A percentile compares a stretch with the other conserved stretches of the same genome.
These are phyloP conservation scores for Helminthosporium solani DNA, from an alignment of 2,329 filamentous ascomycete genomes.

Conservation along the genomic window DNA sequence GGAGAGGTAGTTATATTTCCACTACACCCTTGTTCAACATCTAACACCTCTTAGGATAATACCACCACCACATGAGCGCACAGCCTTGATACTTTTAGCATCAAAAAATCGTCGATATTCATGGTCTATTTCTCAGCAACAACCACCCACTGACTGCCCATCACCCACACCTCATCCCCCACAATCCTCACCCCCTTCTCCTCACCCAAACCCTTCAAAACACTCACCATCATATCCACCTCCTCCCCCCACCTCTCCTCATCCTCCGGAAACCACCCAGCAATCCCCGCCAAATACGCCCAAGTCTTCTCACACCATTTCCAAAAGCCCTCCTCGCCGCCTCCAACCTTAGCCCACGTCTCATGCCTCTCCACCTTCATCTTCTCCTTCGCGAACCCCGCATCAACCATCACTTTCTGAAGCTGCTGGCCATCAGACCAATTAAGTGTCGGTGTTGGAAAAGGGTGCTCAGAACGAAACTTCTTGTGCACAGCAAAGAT, in stretches of 20 bases:
- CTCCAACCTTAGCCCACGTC: slow-evolving; percentile 21
- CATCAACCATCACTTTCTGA: slow-evolving; percentile 27
- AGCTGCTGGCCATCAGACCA: slow-evolving; percentile 33
- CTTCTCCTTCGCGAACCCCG: slow-evolving; percentile 26
- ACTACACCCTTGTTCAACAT: no score
- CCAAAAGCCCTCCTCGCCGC: slow-evolving; percentile 14
- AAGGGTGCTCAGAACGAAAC: slow-evolving; percentile 20
- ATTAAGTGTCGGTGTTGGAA: slow-evolving; percentile 18
- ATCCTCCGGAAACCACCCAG: slow-evolving; percentile 26
- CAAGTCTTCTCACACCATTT: slow-evolving; percentile 30
- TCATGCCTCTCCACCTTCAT: slow-evolving; percentile 25
- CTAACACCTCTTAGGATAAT: no score
- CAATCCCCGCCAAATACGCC: slow-evolving; percentile 32
- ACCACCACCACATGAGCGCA: no score
- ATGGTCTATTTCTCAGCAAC: slow-evolving; percentile 23
- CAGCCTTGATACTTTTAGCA: no score
- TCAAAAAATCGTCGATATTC: not conserved
- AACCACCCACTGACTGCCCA: slow-evolving; percentile 33
- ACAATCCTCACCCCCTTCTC: slow-evolving; percentile 21
- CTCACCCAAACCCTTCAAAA: slow-evolving; percentile 12
- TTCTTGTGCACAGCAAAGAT: slow-evolving; percentile 20
- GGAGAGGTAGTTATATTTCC: no score
- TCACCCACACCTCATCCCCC: slow-evolving; percentile 28
- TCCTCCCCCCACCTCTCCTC: slow-evolving; percentile 32
- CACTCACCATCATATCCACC: slow-evolving; percentile 23